A percentile compares a stretch with the other conserved stretches of the same genome.
These are phyloP conservation scores for Neospora caninum DNA, from an alignment of 169 alveolate genomes.

Conservation along the genomic window DNA sequence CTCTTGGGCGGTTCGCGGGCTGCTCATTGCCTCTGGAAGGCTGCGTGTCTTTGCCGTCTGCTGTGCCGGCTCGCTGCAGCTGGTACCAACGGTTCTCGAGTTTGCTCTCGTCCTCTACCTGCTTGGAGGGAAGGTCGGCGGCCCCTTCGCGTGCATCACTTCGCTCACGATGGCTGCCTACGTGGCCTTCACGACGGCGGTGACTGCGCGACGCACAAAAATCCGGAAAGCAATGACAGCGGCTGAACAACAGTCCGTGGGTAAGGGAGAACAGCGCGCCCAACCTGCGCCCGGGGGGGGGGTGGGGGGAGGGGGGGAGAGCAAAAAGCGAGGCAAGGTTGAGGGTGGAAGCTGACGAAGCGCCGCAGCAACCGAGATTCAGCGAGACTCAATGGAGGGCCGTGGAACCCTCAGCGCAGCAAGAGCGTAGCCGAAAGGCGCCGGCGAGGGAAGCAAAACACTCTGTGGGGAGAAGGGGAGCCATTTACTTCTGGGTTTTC, in stretches of 20 bases:
- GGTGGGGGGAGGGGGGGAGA: background rate
- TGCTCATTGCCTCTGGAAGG: background rate
- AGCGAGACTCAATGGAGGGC: too few species aligned
- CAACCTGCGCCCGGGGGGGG: background rate
- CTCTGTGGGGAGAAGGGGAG: too few species aligned
- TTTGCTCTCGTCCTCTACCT: constrained; percentile 70
- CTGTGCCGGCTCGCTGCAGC: constrained; percentile 57
- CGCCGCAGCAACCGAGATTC: too few species aligned
- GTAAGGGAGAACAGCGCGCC: background rate
- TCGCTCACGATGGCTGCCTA: constrained; percentile 73
- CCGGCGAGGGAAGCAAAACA: too few species aligned
- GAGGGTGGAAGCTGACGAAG: too few species aligned
- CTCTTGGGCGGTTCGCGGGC: constrained; percentile 15
- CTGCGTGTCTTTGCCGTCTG: background rate
- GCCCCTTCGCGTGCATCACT: constrained; percentile 74
- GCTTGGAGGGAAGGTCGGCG: constrained; percentile 71
- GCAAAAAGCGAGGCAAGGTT: too few species aligned
- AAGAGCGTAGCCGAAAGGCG: too few species aligned
- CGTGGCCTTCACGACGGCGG: constrained; percentile 73
- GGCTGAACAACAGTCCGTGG: constrained; percentile 73
- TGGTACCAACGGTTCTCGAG: constrained; percentile 76
- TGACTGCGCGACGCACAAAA: constrained; percentile 72
- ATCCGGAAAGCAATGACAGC: constrained; percentile 72
- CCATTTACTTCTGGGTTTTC: too few species aligned
- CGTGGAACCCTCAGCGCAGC: too few species aligned